Evolutionary conservation across 371 early-diverging fungal genomes (phyloP), one percentile per base, ranked within the genome.

Genomic region (Mucor indicus): DNA sequence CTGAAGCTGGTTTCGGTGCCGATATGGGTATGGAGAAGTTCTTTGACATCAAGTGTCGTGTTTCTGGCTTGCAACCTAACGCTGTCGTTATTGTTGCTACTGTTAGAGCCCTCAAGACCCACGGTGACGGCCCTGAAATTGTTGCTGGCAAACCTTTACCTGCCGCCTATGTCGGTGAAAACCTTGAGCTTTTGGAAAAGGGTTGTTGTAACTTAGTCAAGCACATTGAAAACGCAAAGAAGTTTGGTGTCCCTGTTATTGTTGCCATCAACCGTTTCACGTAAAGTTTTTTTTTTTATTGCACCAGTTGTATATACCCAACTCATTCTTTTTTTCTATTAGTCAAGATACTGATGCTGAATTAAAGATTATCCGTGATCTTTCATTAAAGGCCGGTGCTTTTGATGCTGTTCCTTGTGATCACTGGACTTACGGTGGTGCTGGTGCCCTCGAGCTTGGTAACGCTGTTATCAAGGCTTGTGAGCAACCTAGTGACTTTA

Each of bases 1-100:
- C 98, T 23, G 98, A 97, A 72, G 95, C 95, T 19, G 98, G 98
- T 3, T 97, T 97, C 60, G 98, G 98, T 36, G 94, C 96, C n/a
- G 98, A 97, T 69, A 97, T 97, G 70, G 98, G 98, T 38, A 93
- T 95, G 92, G 96, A 96, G 48, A 97, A 96, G 69, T 96, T 97
- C 82, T 93, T 96, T 70, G 86, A 97, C 69, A 96, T 97, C 77
- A 97, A 97, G 69, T 97, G 98, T 67, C 85, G 98, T 31, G 77
- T 81, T 9, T 91, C 91, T 15, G 91, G 90, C 12, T 75, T 97
- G 20, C 70, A 86, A 3, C 98, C 98, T 29, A 81, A 93, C 57
- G 86, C 85, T 30, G 98, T 92, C 6, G 94, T 96, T 20, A 77
- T 97, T 16, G 96, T 95, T 13, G 91, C 96, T 15, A 97, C 98